Evolutionary conservation across 2,329 filamentous ascomycete species (phyloP), one percentile per base, ranked within the genome.

Genomic region (Fusarium austroafricanum): DNA sequence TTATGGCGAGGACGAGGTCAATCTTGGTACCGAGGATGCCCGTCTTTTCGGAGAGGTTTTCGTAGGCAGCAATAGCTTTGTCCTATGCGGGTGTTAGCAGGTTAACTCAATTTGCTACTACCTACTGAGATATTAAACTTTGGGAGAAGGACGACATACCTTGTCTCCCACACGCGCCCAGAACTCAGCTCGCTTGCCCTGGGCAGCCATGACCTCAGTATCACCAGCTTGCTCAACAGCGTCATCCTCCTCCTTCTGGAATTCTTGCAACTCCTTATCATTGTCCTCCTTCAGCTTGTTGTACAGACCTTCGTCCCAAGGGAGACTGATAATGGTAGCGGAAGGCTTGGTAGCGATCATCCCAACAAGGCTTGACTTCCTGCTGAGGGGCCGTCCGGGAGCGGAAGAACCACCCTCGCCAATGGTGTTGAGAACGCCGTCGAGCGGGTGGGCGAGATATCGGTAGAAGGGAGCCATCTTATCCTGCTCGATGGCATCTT

Each of bases 111-210:
- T 47, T 31, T 31, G 15, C 6, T 42, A 49, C 49, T n/a, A 15
- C 10, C 12, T 12, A 5, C 11, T 31, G 29, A 11, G n/a, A 21
- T 20, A 8, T 33, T n/a, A 9, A 44, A 4, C 17, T 40, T 20
- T 23, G 2, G 8, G n/a, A 31, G n/a, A 35, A 4, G 12, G 17
- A 23, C 37, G 8, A 71, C 79, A 66, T 80, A 94, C 94, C 90
- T 98, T 98, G 83, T 99, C 96, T 73, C 94, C 95, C 68, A 98
- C 93, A 71, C 93, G 89, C 63, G 96, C 95, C 87, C 93, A 97
- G 80, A 97, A 96, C 80, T 99, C 96, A 62, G 96, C 96, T 75
- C 94, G 88, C 87, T 98, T 98, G 72, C 94, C 94, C 80, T 92
- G 89, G 71, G 94, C 96, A 56, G 93, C 92, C 81, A 95, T 90